Evolutionary conservation across 352 stramenopile species (phyloP), one percentile per base, ranked within the genome.

Genomic region (Salisapilia sapeloensis): DNA sequence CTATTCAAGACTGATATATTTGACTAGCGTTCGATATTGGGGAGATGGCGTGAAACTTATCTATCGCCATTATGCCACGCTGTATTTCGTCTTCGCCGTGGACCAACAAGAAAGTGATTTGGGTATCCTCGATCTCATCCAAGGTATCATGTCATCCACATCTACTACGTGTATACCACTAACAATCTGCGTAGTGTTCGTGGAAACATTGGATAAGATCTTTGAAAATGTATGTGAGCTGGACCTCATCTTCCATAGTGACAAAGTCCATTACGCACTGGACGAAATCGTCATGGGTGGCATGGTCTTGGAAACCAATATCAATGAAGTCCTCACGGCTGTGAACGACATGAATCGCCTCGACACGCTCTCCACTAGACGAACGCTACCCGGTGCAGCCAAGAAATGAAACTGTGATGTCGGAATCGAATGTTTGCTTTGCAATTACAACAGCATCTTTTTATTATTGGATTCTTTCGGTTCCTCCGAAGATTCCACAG

Each of bases 151-250:
- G 5, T 2, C n/a, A 8, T 43, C 1, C 14, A 22, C 15, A 22
- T 9, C n/a, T 16, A 5, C 12, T 9, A 10, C 26, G 18, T 17
- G 22, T 5, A 14, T 31, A 18, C 8, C 14, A 6, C n/a, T 11
- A 29, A 18, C 5, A 19, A 72, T 72, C 44, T 11, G 11, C 29
- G n/a, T 27, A 92, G 82, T 95, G 17, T 95, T 96, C 36, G 87
- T 96, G 11, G 87, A 96, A 50, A 93, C 87, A 22, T 63, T 96
- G 33, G 86, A 99, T 70, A 98, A 98, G 60, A 97, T 93, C 53
- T 99, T 99, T 56, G 93, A 98, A 49, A 98, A 98, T 69, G 95
- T 99, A 13, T 99, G 95, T 64, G 95, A 99, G 64, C 69, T 99
- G 29, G 94, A 99, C 50, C 69, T 99, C 22, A 99, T 99, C 52